Evolutionary conservation across 2,329 filamentous ascomycete genomes (phyloP), one percentile per base, ranked within the genome.

Genomic region (Penicillium hordei): DNA sequence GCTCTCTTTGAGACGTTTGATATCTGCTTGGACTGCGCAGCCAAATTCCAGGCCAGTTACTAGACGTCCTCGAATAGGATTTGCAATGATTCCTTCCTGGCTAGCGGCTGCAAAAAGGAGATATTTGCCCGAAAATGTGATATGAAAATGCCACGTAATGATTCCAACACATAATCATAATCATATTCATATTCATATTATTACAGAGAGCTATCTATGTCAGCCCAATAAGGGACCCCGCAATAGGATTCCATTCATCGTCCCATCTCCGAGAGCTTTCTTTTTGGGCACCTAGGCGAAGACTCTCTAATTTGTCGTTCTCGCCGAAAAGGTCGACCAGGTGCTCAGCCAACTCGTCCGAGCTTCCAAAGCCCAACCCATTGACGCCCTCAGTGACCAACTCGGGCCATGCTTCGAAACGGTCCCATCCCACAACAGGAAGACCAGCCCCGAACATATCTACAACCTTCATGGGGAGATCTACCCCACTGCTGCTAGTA

Each of bases 401-500:
- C 77, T 99, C 94, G 2, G 85, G 81, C 82, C 96, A 96, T 61
- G 93, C 93, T 70, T 93, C 87, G 70, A 96, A 99, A 2, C 84
- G 83, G 27, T 85, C 85, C 82, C 94, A 97, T 4, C 92, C 93
- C 0, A 89, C 87, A 0, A 99, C 94, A 0, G 94, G 94, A 29
- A 99, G 79, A 0, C 93, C 94, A 0, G 93, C 89, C 2, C 94
- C 94, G 72, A 99, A 97, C 93, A 99, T 97, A 72, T 99, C 94
- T 15, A 99, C 93, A 1, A 99, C 92, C 77, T 99, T 99, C 94
- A 99, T 99, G 0, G 94, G 94, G 21, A 99, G 80, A 75, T 99
- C 94, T 0, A 99, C 92, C 1, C 94, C 94, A 2, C 91, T 96
- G 64, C 90, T 95, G 15, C 92, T 97, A 63, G 86, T 96, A 77